These are phyloP conservation scores for Trichoderma asperellum DNA, from an alignment of 2,329 filamentous ascomycete genomes.

Conservation along the genomic window DNA sequence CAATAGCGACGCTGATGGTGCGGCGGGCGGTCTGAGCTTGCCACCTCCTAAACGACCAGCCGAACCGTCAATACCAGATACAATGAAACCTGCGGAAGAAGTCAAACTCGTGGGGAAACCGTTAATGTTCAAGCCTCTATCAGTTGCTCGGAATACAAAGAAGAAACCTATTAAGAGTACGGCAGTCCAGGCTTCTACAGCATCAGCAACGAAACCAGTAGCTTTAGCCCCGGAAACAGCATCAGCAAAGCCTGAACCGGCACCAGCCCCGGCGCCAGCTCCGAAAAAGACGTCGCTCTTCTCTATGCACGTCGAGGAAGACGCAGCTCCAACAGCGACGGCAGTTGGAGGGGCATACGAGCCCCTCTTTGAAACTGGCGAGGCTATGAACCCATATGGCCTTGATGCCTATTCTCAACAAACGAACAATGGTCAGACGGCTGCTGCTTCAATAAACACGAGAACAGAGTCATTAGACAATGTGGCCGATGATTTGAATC, in stretches of 20 bases:
- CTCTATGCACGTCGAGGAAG: slow-evolving; percentile 58
- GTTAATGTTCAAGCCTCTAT: slow-evolving; percentile 87
- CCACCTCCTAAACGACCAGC: slow-evolving; percentile 48
- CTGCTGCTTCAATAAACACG: slow-evolving; percentile 38
- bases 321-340: slow-evolving; percentile 34
- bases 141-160: slow-evolving; percentile 76
- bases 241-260: slow-evolving; percentile 30
- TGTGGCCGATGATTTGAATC: slow-evolving; percentile 77
- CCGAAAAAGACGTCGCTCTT: slow-evolving; percentile 69
- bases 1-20: slow-evolving; percentile 30
- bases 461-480: slow-evolving; percentile 63
- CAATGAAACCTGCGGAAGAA: slow-evolving; percentile 63
- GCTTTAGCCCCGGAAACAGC: background rate
- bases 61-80: slow-evolving; percentile 56
- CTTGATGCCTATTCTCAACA: slow-evolving; percentile 42
- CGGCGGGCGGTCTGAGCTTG: slow-evolving; percentile 39
- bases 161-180: slow-evolving; percentile 51
- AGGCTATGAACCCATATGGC: slow-evolving; percentile 15
- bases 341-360: slow-evolving; percentile 48
- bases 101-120: slow-evolving; percentile 76
- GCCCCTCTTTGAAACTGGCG: slow-evolving; percentile 52
- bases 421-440: slow-evolving; percentile 35
- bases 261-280: slow-evolving; percentile 35
- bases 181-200: slow-evolving; percentile 29
- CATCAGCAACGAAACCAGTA: slow-evolving; percentile 23